These are phyloP conservation scores for Penicillium italicum DNA, from an alignment of 2,329 filamentous ascomycete genomes.

Conservation along the genomic window DNA sequence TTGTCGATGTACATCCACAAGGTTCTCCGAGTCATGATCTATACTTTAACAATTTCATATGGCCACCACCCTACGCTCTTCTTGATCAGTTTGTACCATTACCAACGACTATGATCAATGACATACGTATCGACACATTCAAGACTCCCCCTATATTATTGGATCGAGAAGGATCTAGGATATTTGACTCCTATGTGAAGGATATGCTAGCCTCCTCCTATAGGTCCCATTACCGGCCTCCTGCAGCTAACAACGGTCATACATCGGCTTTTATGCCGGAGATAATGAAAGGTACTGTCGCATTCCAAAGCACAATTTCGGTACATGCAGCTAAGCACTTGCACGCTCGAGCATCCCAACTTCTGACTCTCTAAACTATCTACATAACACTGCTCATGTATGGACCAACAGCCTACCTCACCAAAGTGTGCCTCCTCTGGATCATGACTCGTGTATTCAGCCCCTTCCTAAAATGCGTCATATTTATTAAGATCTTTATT, in stretches of 20 bases:
- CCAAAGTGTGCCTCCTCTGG: conserved; percentile 46
- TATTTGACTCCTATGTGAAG: conserved; percentile 43
- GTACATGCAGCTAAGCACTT: conserved; percentile 37
- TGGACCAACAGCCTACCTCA: conserved; percentile 44
- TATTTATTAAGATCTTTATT: conserved; percentile 41
- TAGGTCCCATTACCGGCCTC: conserved; percentile 33
- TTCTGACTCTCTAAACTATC: conserved; percentile 29
- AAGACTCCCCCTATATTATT: conserved; percentile 35
- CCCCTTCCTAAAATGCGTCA: conserved; percentile 38
- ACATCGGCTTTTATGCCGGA: conserved; percentile 39
- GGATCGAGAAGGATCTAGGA: conserved; percentile 28
- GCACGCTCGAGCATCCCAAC: not conserved
- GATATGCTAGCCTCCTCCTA: conserved; percentile 42
- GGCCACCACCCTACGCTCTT: conserved; percentile 16
- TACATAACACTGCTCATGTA: conserved; percentile 48
- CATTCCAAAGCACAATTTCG: conserved; percentile 40
- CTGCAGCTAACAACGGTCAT: conserved; percentile 40
- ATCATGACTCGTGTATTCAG: conserved; percentile 47
- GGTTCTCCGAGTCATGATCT: conserved; percentile 9
- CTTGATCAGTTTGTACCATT: conserved; percentile 20
- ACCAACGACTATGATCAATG: conserved; percentile 34
- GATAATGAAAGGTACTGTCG: conserved; percentile 39
- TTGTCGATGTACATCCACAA: not conserved
- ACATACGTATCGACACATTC: conserved; percentile 39
- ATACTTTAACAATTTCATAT: conserved; percentile 12